A percentile compares a stretch with the other conserved stretches of the same genome.
phyloP scores from a whole-genome alignment of 2,329 filamentous ascomycete genomes.

The Phoma sp. region DNA sequence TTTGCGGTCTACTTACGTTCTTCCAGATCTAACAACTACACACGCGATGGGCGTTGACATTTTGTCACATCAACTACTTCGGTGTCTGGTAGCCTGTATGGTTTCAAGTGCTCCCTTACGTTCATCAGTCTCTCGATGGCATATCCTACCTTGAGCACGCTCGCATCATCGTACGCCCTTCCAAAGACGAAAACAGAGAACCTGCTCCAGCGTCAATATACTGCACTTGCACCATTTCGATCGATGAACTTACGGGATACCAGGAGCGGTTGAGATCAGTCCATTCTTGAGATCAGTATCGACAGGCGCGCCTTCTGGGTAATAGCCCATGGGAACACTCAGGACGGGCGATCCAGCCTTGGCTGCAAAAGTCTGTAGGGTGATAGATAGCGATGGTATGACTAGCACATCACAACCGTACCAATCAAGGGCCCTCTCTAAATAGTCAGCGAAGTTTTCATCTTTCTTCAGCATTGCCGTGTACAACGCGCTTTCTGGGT shows the following conservation, averaged over 20 bases:
- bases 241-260: slow-evolving; percentile 50
- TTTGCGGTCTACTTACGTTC: not conserved
- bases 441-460: slow-evolving; percentile 60
- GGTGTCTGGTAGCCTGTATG: slow-evolving; percentile 3
- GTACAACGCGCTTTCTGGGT: slow-evolving; percentile 54
- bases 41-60: not conserved
- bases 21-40: not conserved
- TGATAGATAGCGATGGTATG: slow-evolving; percentile 59
- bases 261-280: slow-evolving; percentile 58
- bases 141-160: slow-evolving; percentile 12
- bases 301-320: slow-evolving; percentile 54
- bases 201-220: not conserved
- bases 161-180: slow-evolving; percentile 8
- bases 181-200: slow-evolving; percentile 19
- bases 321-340: slow-evolving; percentile 65
- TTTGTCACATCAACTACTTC: not conserved
- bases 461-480: slow-evolving; percentile 59
- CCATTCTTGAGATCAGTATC: slow-evolving; percentile 50
- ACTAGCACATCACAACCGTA: slow-evolving; percentile 65
- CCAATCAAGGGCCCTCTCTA: slow-evolving; percentile 62
- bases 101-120: not conserved
- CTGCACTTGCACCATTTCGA: not conserved
- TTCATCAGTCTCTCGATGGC: slow-evolving; percentile 6
- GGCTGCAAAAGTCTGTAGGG: slow-evolving; percentile 45
- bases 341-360: slow-evolving; percentile 61